These are phyloP conservation scores for Cytospora piceae DNA, from an alignment of 2,329 filamentous ascomycete genomes.

Conservation along the genomic window DNA sequence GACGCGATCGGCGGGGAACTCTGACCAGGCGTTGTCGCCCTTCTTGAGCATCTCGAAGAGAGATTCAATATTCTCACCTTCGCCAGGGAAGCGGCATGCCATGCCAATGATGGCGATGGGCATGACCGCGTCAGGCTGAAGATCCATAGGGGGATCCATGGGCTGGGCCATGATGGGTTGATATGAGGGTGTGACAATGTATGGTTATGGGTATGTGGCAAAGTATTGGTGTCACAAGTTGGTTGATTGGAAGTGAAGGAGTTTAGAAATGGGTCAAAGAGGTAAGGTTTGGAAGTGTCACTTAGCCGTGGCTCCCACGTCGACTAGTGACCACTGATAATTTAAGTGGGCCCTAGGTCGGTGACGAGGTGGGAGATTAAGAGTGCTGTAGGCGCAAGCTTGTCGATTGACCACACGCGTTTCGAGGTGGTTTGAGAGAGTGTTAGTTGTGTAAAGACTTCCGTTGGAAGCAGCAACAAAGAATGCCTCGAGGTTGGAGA, in stretches of 20 bases:
- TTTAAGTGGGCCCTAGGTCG: neutral
- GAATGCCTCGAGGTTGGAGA: neutral
- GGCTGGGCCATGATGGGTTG: conserved; percentile 5
- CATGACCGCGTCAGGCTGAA: conserved; percentile 25
- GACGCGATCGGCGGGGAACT: conserved; percentile 68
- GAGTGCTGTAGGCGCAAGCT: neutral
- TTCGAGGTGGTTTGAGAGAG: neutral
- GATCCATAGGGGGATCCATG: neutral
- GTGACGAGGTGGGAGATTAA: neutral
- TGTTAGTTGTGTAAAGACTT: neutral
- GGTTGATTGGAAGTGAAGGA: neutral
- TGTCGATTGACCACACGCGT: neutral
- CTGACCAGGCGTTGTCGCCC: conserved; percentile 67
- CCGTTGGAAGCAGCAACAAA: neutral
- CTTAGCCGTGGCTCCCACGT: neutral
- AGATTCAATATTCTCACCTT: conserved; percentile 59
- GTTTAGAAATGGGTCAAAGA: neutral
- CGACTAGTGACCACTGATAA: neutral
- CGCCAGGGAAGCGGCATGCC: conserved; percentile 65
- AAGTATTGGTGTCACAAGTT: neutral
- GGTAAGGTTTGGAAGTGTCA: neutral
- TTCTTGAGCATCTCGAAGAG: conserved; percentile 71
- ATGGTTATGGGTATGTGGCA: neutral
- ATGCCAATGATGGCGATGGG: conserved; percentile 70
- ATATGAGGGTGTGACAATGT: neutral